Conservation (phyloP, 2,329 filamentous ascomycete species). For the Monilinia laxa region DNA sequence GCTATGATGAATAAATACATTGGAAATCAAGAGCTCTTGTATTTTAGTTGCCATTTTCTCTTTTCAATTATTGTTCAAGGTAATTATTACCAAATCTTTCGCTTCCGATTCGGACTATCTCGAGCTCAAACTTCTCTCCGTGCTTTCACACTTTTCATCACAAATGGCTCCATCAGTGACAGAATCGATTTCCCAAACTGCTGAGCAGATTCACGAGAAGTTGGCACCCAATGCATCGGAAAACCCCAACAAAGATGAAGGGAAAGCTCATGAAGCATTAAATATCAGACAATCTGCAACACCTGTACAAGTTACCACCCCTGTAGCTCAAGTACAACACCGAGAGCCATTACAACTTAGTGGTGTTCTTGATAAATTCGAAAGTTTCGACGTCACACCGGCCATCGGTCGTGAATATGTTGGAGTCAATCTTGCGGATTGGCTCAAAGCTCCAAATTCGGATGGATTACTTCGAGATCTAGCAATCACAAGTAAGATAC, state of each 20-base stretch:
- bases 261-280: neutral
- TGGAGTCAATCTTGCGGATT: constrained; percentile 46
- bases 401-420: constrained; percentile 49
- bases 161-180: constrained; percentile 36
- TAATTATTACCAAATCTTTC: neutral
- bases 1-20: neutral
- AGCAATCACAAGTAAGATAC: constrained; percentile 46
- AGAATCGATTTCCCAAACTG: constrained; percentile 31
- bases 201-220: constrained; percentile 35
- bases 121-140: no score
- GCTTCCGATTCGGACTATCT: neutral
- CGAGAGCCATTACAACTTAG: constrained; percentile 37
- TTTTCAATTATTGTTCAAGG: neutral
- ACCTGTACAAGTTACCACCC: constrained; percentile 28
- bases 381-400: constrained; percentile 46
- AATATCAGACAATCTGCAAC: constrained; percentile 27
- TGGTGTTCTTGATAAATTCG: constrained; percentile 36
- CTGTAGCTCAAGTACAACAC: constrained; percentile 22
- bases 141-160: neutral
- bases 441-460: constrained; percentile 48
- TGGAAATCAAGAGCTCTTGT: no score
- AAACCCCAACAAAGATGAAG: constrained; percentile 3
- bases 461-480: constrained; percentile 51
- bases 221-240: constrained; percentile 28
- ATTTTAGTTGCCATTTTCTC: neutral